A percentile compares a stretch with the other conserved stretches of the same genome.
Evolutionary conservation across 2,329 filamentous ascomycete genomes (phyloP).

Genomic region (Aspergillus brasiliensis): DNA sequence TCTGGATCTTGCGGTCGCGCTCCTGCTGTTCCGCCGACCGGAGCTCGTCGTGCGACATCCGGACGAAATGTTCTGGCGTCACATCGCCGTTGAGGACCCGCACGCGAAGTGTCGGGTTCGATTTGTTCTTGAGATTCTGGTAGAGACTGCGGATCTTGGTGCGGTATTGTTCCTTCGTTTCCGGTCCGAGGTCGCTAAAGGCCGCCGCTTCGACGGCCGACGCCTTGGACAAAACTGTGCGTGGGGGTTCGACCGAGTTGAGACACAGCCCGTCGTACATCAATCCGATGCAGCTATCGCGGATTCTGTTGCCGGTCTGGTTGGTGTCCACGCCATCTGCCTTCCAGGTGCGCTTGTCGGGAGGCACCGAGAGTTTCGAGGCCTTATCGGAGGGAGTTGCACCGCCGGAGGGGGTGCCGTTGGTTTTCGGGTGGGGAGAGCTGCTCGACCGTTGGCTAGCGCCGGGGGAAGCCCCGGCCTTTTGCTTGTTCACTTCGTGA

Average conservation of each 20-base stretch:
- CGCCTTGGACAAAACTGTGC: constrained; percentile 66
- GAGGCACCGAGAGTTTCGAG: constrained; percentile 58
- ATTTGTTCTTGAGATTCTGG: constrained; percentile 91
- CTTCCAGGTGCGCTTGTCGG: constrained; percentile 79
- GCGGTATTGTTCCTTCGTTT: constrained; percentile 73
- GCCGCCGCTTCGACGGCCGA: constrained; percentile 77
- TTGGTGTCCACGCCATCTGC: constrained; percentile 78
- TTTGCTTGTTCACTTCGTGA: constrained; percentile 52
- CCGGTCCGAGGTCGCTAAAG: constrained; percentile 68
- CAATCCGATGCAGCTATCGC: constrained; percentile 85
- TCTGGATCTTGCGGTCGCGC: constrained; percentile 73
- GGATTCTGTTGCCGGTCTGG: constrained; percentile 70
- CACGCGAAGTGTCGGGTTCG: constrained; percentile 74
- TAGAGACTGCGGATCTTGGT: constrained; percentile 89
- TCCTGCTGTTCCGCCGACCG: constrained; percentile 81
- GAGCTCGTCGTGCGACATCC: constrained; percentile 87
- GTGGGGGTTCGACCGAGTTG: constrained; percentile 62
- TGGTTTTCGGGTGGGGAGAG: constrained; percentile 49
- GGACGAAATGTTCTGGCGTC: constrained; percentile 70
- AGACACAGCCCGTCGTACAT: constrained; percentile 90
- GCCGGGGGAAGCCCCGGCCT: constrained; percentile 42
- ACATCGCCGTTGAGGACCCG: constrained; percentile 77
- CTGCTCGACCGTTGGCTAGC: constrained; percentile 43
- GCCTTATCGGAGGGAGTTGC: constrained; percentile 51
- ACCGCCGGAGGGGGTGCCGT: constrained; percentile 54